Percentiles rank a stretch among this genome's conserved stretches.
These are phyloP conservation scores for Xylariaceae sp. DNA, from an alignment of 2,329 filamentous ascomycete species.

Conservation along the genomic window DNA sequence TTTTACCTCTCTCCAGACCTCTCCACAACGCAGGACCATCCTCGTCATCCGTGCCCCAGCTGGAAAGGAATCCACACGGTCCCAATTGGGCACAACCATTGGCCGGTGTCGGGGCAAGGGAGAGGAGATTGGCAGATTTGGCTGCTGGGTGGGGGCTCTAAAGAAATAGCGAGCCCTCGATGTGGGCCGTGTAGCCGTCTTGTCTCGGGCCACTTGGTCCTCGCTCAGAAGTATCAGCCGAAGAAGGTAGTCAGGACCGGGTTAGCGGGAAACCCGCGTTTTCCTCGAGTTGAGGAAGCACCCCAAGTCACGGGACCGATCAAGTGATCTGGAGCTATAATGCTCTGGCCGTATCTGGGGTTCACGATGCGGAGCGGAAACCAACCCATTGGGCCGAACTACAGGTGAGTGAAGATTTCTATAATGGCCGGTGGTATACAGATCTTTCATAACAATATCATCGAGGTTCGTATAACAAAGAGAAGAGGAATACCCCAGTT, in stretches of 20 bases:
- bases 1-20: background rate
- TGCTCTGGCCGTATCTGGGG: constrained; percentile 2
- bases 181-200: background rate
- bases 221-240: background rate
- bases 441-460: constrained; percentile 1
- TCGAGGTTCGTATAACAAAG: constrained; percentile 2
- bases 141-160: background rate
- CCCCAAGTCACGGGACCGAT: constrained; percentile 21
- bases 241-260: background rate
- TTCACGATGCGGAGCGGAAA: constrained; percentile 11
- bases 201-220: background rate
- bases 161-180: background rate
- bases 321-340: constrained; percentile 1
- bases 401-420: constrained; percentile 24
- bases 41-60: background rate
- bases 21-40: background rate
- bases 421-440: constrained; percentile 1
- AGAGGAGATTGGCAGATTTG: background rate
- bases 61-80: background rate
- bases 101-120: background rate
- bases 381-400: too few relatives aligned
- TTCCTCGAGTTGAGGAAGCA: background rate
- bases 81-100: background rate
- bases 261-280: constrained; percentile 23
- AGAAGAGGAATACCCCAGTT: constrained; percentile 4